Conservation (phyloP, 1,284 basidiomycete species). For the Sporisorium iseilematis-ciliati region DNA sequence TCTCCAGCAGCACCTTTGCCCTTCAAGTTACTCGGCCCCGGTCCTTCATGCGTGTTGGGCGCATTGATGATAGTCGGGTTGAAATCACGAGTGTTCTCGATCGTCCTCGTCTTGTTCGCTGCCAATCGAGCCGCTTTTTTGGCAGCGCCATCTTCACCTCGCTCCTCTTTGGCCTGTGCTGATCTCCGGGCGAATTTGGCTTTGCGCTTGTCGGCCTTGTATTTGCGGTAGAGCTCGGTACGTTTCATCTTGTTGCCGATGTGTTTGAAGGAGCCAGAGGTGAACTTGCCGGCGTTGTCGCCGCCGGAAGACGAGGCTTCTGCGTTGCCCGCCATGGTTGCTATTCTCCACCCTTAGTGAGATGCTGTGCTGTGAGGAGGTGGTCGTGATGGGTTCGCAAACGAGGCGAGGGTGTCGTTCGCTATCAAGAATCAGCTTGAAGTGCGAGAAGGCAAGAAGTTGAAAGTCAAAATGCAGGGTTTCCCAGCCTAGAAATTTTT, state of each 20-base stretch:
- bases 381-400: neutral
- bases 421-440: neutral
- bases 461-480: conserved; percentile 2
- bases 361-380: neutral
- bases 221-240: conserved; percentile 73
- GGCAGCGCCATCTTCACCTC: conserved; percentile 78
- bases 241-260: conserved; percentile 71
- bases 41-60: conserved; percentile 68
- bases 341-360: too few species aligned
- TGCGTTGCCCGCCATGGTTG: conserved; percentile 21
- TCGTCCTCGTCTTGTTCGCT: conserved; percentile 87
- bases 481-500: conserved; percentile 19
- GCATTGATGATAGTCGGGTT: conserved; percentile 79
- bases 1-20: conserved; percentile 7
- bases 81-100: conserved; percentile 91
- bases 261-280: conserved; percentile 60
- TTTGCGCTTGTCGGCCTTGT: conserved; percentile 83
- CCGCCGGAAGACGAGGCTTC: conserved; percentile 19
- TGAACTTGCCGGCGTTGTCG: conserved; percentile 20
- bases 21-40: conserved; percentile 69
- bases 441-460: neutral
- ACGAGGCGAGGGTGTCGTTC: neutral
- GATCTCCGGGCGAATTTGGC: conserved; percentile 84
- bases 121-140: conserved; percentile 78
- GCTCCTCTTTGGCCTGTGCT: conserved; percentile 72